Evolutionary conservation across 2,329 filamentous ascomycete species (phyloP).

Genomic region (Fusarium sp.): DNA sequence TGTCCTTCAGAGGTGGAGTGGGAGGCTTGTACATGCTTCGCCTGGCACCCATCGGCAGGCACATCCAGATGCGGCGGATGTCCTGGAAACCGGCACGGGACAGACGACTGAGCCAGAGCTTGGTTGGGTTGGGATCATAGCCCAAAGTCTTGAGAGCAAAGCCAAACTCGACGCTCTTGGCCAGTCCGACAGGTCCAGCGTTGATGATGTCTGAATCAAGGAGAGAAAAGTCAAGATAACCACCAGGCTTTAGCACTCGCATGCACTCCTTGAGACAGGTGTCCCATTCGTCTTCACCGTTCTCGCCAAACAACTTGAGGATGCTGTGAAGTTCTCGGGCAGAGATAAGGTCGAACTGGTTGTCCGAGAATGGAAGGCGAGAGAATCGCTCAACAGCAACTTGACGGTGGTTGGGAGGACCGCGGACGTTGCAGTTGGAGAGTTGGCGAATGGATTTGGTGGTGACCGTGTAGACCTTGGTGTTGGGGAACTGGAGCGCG

Average conservation of each 20-base stretch:
- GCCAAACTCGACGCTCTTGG: conserved; percentile 90
- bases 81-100: conserved; percentile 80
- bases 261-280: conserved; percentile 85
- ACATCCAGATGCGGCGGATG: conserved; percentile 87
- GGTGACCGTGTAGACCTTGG: conserved; percentile 88
- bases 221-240: conserved; percentile 89
- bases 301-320: conserved; percentile 77
- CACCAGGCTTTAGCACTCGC: conserved; percentile 91
- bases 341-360: conserved; percentile 91
- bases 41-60: conserved; percentile 79
- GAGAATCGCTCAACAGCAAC: conserved; percentile 81
- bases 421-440: conserved; percentile 79
- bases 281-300: conserved; percentile 86
- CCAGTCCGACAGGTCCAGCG: conserved; percentile 80
- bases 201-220: conserved; percentile 92
- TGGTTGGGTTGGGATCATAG: conserved; percentile 87
- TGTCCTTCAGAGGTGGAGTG: conserved; percentile 49
- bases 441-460: conserved; percentile 77
- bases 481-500: conserved; percentile 84
- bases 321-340: conserved; percentile 87
- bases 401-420: conserved; percentile 87
- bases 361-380: conserved; percentile 84
- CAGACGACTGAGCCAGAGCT: conserved; percentile 80
- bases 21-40: conserved; percentile 48
- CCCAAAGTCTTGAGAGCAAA: conserved; percentile 89